These are phyloP conservation scores for Saxophila tyrrhenica DNA, from an alignment of 495 filamentous ascomycete genomes.

Conservation along the genomic window DNA sequence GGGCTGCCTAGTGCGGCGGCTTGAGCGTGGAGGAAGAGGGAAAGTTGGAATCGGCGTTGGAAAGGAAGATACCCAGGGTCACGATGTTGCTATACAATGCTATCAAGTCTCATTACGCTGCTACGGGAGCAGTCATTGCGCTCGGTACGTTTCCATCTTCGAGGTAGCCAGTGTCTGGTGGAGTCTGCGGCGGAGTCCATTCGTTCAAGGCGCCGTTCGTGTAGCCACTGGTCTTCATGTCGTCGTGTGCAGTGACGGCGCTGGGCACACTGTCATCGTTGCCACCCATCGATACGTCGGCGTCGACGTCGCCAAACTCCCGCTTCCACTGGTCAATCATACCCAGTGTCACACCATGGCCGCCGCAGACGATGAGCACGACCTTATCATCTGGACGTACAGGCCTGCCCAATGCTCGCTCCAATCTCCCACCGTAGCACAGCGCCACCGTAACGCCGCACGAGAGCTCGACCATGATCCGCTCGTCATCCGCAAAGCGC, in stretches of 20 bases:
- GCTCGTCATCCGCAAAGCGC: constrained; percentile 69
- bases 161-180: too few species aligned
- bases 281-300: not conserved
- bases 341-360: constrained; percentile 59
- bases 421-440: constrained; percentile 50
- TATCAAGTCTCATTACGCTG: not conserved
- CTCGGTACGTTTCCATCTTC: not conserved
- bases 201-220: not conserved
- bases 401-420: constrained; percentile 48
- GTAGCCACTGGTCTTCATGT: not conserved
- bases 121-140: not conserved
- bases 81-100: not conserved
- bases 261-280: constrained; percentile 17
- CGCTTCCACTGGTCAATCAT: constrained; percentile 52
- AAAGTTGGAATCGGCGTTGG: not conserved
- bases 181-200: not conserved
- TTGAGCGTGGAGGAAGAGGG: not conserved
- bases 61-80: constrained; percentile 6
- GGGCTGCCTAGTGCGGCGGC: constrained; percentile 11
- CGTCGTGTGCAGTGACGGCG: constrained; percentile 15
- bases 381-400: constrained; percentile 53
- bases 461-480: constrained; percentile 67
- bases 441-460: constrained; percentile 55
- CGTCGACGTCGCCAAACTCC: constrained; percentile 34
- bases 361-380: constrained; percentile 81